Base-by-base conservation (phyloP, 257 asterid species). In the Voacanga thouarsii region DNA sequence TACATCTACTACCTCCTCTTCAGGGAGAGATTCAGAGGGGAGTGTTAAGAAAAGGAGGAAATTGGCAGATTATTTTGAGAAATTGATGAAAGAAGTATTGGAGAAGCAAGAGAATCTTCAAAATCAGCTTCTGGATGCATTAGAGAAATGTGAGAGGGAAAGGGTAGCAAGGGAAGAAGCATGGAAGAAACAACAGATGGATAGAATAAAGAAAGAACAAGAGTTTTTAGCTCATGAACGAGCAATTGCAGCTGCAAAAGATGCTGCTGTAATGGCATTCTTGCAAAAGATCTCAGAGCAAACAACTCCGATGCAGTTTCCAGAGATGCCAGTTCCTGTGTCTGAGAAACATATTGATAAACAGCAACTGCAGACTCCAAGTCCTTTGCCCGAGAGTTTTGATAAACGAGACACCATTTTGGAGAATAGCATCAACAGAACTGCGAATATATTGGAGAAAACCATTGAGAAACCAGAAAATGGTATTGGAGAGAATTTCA, bases 51-150 rank as follows among this genome's bases (percentile, higher is more conserved):
- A 82, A 69, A 85, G 85, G 84, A 85, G 90, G 88, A 89, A 89
- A 71, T 51, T 90, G 14, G 89, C 83, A 12, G 88, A 72, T 75
- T 92, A 87, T 60, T 78, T 89, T 45, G 92, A 89, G 93, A 86
- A 80, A 78, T 69, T 92, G 83, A 87, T 89, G 94, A 90, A 82
- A 80, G 84, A 79, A 74, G 91, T 90, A 71, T 80, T 92, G 85
- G 83, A 85, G 79, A 92, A 87, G 90, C 97, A 91, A 70, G 94
- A 87, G 71, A 84, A 81, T 49, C 78, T 92, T 73, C 97, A 91
- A 41, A 90, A 82, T 80, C 87, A 86, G 81, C 88, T 92, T 49
- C 12, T 91, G 28, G 89, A 89, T 76, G 90, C 89, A 43, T 77
- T 92, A 50, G 97, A 89, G 24, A 88, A 85, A 49, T 83, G 88